phyloP scores from a whole-genome alignment of 768 basidiomycete genomes.

The Leccinum imitatum region DNA sequence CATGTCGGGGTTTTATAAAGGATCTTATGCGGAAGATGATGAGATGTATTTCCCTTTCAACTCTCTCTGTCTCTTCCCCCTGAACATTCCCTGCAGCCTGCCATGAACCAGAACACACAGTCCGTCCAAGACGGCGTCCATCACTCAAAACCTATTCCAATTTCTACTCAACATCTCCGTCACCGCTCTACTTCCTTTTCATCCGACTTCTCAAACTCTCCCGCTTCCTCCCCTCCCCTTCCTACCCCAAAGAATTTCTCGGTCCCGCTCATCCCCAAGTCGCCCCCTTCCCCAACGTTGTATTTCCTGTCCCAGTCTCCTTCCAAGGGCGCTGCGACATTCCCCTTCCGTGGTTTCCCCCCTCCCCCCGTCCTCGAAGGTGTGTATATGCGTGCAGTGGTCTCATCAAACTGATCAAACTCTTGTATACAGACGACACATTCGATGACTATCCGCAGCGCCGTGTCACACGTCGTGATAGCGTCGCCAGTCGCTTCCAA shows the following conservation, averaged over 20 bases:
- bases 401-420: background rate
- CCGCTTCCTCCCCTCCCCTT: constrained; percentile 52
- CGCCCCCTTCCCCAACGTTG: constrained; percentile 69
- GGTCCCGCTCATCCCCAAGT: constrained; percentile 45
- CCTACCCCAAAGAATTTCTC: constrained; percentile 47
- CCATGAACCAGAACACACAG: constrained; percentile 19
- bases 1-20: constrained; percentile 31
- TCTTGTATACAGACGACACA: constrained; percentile 36
- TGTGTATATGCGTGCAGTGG: constrained; percentile 27
- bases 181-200: constrained; percentile 64
- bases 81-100: background rate
- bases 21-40: background rate
- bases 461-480: constrained; percentile 60
- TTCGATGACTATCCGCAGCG: constrained; percentile 43
- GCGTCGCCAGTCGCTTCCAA: constrained; percentile 52
- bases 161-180: constrained; percentile 45
- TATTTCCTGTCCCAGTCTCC: constrained; percentile 67
- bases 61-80: constrained; percentile 4
- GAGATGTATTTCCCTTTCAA: background rate
- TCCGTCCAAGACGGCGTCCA: constrained; percentile 34
- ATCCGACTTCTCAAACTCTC: constrained; percentile 55
- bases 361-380: constrained; percentile 64
- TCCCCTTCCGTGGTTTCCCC: constrained; percentile 58
- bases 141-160: constrained; percentile 68
- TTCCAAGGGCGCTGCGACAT: constrained; percentile 49